Conservation (phyloP, 2,329 filamentous ascomycete species). For the Whalleya microplaca region DNA sequence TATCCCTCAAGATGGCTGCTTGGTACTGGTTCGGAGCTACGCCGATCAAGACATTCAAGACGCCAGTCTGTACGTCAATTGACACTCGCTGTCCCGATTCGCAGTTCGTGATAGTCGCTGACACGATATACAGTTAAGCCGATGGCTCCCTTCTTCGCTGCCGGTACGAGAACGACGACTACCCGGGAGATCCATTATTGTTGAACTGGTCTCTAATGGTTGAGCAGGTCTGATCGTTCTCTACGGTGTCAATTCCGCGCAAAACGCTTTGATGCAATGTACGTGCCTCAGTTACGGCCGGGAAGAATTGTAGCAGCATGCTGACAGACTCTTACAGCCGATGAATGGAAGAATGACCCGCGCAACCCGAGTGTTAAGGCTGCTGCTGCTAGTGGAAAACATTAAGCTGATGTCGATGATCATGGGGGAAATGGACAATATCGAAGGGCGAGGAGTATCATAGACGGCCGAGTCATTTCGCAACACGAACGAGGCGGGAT, state of each 20-base stretch:
- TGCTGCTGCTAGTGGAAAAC: no score
- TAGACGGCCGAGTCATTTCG: constrained; percentile 33
- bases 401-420: constrained; percentile 42
- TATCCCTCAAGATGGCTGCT: constrained; percentile 68
- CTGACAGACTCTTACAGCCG: constrained; percentile 58
- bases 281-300: constrained; percentile 37
- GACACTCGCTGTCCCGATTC: constrained; percentile 17
- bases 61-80: constrained; percentile 73
- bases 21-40: constrained; percentile 69
- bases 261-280: constrained; percentile 79
- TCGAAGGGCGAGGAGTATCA: constrained; percentile 24
- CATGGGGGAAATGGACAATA: constrained; percentile 19
- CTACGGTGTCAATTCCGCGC: constrained; percentile 88
- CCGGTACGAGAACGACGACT: constrained; percentile 67
- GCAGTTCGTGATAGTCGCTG: constrained; percentile 29
- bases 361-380: constrained; percentile 72
- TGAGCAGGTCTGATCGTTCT: constrained; percentile 76
- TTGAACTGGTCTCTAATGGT: constrained; percentile 28
- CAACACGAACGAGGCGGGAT: constrained; percentile 25
- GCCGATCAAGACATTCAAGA: constrained; percentile 78
- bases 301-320: constrained; percentile 32
- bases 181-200: background rate
- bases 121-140: constrained; percentile 70
- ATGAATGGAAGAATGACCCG: constrained; percentile 96
- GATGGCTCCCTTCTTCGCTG: constrained; percentile 90